phyloP scores from a whole-genome alignment of 768 basidiomycete species.

The Podaxis rugospora region DNA sequence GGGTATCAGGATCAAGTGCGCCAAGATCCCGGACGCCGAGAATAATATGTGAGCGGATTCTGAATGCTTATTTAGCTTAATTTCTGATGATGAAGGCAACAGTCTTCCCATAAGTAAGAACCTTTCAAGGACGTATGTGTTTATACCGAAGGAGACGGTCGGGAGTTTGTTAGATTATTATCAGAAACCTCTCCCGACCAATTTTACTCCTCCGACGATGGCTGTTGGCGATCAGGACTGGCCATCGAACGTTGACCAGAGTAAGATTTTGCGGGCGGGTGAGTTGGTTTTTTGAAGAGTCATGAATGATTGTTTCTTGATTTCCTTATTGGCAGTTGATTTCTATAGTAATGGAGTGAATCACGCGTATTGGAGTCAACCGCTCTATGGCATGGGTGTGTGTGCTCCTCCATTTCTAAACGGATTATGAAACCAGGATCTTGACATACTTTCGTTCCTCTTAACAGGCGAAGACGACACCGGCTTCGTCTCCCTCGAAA shows the following conservation, averaged over 20 bases:
- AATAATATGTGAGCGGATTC: constrained; percentile 25
- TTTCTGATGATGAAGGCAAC: too few species aligned
- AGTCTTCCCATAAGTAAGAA: constrained; percentile 10
- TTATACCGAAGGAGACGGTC: constrained; percentile 29
- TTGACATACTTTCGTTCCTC: neutral
- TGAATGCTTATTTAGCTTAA: too few species aligned
- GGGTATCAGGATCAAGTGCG: constrained; percentile 35
- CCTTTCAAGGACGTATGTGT: constrained; percentile 26
- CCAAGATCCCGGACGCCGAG: constrained; percentile 24
- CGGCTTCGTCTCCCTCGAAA: constrained; percentile 31
- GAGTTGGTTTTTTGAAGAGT: neutral
- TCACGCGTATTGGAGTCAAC: constrained; percentile 24
- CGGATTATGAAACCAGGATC: neutral
- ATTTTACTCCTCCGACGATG: neutral
- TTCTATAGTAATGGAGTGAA: constrained; percentile 33
- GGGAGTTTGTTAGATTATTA: constrained; percentile 28
- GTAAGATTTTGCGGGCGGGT: constrained; percentile 21
- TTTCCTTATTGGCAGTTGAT: constrained; percentile 16
- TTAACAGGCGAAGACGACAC: constrained; percentile 23
- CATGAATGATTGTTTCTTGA: neutral
- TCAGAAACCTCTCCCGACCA: constrained; percentile 23
- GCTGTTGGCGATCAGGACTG: constrained; percentile 9
- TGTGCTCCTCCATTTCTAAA: neutral
- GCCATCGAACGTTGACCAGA: constrained; percentile 19
- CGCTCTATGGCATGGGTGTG: constrained; percentile 21